Evolutionary conservation across 768 basidiomycete species (phyloP).

Genomic region (Filobasidium floriforme): DNA sequence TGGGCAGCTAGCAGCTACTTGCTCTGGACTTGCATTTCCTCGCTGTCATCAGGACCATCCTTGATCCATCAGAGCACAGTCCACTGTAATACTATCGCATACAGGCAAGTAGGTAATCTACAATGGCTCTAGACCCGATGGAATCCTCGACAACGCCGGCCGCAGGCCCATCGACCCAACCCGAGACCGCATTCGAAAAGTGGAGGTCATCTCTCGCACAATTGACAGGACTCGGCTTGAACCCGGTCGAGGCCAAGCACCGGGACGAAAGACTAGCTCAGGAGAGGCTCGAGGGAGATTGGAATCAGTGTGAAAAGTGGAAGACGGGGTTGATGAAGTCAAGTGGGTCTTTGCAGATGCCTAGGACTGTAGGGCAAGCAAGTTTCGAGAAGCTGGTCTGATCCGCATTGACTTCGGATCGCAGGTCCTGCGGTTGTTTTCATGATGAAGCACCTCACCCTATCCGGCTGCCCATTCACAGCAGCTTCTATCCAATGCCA

Average conservation of each 20-base stretch:
- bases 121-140: not conserved
- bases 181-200: constrained; percentile 48
- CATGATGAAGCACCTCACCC: constrained; percentile 81
- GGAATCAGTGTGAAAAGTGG: constrained; percentile 59
- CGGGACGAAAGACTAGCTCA: constrained; percentile 38
- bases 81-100: no score
- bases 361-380: not conserved
- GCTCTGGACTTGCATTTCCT: no score
- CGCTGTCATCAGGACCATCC: no score
- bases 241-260: constrained; percentile 47
- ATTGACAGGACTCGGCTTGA: constrained; percentile 53
- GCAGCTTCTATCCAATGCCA: constrained; percentile 69
- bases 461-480: constrained; percentile 64
- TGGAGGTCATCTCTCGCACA: constrained; percentile 53
- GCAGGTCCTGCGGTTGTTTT: constrained; percentile 78
- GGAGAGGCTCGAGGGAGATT: constrained; percentile 46
- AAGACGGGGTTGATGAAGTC: constrained; percentile 61
- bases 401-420: not conserved
- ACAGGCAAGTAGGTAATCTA: not conserved
- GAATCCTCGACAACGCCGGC: not conserved
- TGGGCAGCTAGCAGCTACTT: no score
- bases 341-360: constrained; percentile 58
- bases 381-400: not conserved
- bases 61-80: no score
- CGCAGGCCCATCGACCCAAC: constrained; percentile 4